These are phyloP conservation scores for Aureobasidium sp. DNA, from an alignment of 2,329 filamentous ascomycete species.

Conservation along the genomic window DNA sequence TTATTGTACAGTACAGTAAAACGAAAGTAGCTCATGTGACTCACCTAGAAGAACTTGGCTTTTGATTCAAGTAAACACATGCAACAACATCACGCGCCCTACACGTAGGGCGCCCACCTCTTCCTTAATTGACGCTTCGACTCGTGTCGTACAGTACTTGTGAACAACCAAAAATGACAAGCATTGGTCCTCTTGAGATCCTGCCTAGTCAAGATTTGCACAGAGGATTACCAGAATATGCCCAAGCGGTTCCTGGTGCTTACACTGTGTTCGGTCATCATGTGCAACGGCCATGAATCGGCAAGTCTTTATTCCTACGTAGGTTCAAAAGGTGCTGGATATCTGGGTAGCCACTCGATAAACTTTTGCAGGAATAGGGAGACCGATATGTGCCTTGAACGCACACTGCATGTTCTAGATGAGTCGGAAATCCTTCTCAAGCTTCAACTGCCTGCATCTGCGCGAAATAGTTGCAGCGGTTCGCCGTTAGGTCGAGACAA, in stretches of 20 bases:
- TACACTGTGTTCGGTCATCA: background rate
- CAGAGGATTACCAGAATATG: background rate
- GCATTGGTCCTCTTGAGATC: background rate
- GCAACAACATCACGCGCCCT: background rate
- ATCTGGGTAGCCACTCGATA: background rate
- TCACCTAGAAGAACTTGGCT: too few species aligned
- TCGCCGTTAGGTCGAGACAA: background rate
- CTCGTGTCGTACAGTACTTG: background rate
- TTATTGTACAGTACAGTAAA: background rate
- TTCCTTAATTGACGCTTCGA: background rate
- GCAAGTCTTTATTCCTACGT: background rate
- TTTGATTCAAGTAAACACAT: too few species aligned
- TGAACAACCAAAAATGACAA: background rate
- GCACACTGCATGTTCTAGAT: background rate
- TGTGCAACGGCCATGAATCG: background rate
- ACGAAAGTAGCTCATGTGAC: background rate
- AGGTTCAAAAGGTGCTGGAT: background rate
- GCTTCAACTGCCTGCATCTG: background rate
- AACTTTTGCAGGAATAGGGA: background rate
- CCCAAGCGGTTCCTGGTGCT: background rate
- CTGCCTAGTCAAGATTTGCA: background rate
- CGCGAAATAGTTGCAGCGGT: background rate
- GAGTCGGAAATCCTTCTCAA: background rate
- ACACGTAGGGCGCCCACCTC: background rate
- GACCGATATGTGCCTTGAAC: background rate